Percentiles rank a stretch among this genome's conserved stretches.
These are phyloP conservation scores for Nepenthes alata DNA, from an alignment of 179 eudicot species.

Conservation along the genomic window DNA sequence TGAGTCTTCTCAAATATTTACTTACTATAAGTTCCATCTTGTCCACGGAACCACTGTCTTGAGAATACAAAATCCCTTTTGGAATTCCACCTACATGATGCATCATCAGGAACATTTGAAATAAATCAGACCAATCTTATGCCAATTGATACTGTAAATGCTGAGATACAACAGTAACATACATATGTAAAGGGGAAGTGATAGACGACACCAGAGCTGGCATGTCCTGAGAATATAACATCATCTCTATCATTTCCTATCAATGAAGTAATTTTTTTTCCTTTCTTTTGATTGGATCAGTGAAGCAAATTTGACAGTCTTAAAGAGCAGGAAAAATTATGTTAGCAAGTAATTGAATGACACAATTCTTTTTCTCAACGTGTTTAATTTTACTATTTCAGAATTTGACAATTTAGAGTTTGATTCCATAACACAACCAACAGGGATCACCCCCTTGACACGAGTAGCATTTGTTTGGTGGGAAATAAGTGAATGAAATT, in stretches of 20 bases:
- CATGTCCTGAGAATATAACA: neutral
- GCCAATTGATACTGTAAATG: neutral
- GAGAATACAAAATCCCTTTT: slow-evolving; percentile 89
- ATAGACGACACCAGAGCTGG: neutral
- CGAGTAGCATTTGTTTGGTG: too few species aligned
- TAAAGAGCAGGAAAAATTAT: neutral
- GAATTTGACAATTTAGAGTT: too few species aligned
- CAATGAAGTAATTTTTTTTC: neutral
- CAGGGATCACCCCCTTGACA: too few species aligned
- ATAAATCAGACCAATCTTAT: neutral
- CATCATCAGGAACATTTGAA: neutral
- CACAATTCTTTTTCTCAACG: too few species aligned
- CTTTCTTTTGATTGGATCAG: neutral
- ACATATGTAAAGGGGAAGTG: neutral
- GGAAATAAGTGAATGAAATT: too few species aligned
- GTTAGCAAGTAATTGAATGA: neutral
- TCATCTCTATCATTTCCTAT: neutral
- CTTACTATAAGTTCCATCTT: slow-evolving; percentile 95
- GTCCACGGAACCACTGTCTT: slow-evolving; percentile 91
- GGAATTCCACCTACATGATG: slow-evolving; percentile 59
- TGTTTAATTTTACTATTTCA: too few species aligned
- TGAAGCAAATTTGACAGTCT: neutral
- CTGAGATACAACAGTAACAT: neutral
- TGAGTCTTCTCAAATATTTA: slow-evolving; percentile 2
- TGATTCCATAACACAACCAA: too few species aligned